Evolutionary conservation across 1,139 yeast genomes (phyloP).

Genomic region (Candida pseudoviswanathii): DNA sequence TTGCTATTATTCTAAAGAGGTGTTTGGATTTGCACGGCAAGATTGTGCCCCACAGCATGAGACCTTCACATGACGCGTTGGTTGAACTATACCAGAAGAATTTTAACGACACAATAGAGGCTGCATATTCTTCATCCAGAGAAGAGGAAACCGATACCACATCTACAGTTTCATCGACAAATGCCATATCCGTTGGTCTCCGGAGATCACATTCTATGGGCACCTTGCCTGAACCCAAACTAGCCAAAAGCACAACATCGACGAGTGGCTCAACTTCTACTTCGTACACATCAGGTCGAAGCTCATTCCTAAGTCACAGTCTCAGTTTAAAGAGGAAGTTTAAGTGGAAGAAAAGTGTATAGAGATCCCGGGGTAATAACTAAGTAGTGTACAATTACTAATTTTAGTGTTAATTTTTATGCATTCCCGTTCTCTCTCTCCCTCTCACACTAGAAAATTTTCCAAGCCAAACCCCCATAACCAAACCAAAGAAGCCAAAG

Average conservation of each 20-base stretch:
- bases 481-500: not conserved
- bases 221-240: constrained; percentile 3
- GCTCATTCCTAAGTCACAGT: constrained; percentile 5
- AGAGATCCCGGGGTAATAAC: not conserved
- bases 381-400: not conserved
- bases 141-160: constrained; percentile 2
- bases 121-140: constrained; percentile 4
- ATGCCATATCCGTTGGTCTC: constrained; percentile 4
- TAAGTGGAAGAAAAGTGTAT: constrained; percentile 5
- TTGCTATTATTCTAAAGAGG: constrained; percentile 64
- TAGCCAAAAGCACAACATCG: constrained; percentile 3
- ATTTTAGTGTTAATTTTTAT: not conserved
- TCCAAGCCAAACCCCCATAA: not conserved
- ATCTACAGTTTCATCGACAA: constrained; percentile 3
- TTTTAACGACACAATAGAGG: constrained; percentile 44
- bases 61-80: constrained; percentile 68
- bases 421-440: not conserved
- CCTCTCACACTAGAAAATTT: not conserved
- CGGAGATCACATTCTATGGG: constrained; percentile 5
- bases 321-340: constrained; percentile 4
- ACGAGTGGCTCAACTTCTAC: constrained; percentile 4
- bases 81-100: constrained; percentile 66
- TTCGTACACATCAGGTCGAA: constrained; percentile 5
- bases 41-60: constrained; percentile 57
- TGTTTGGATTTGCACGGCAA: constrained; percentile 72